Percentiles rank a stretch among this genome's conserved stretches.
Evolutionary conservation across 371 early-diverging fungal species (phyloP).

Genomic region (Choanephora cucurbitarum): DNA sequence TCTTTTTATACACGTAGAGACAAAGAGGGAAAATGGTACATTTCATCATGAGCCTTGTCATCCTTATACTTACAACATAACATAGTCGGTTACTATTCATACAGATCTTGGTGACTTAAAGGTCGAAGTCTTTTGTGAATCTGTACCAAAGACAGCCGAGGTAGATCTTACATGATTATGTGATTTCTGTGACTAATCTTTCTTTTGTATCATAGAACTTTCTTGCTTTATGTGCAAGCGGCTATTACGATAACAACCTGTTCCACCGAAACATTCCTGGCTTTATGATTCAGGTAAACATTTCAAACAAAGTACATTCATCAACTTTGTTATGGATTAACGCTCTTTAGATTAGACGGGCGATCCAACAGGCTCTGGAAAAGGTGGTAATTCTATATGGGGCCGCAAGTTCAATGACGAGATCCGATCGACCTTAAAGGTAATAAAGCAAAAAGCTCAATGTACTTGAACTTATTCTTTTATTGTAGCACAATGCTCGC

Average conservation of each 20-base stretch:
- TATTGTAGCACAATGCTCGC: slow-evolving; percentile 77
- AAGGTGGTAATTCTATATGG: slow-evolving; percentile 90
- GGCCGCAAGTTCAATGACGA: slow-evolving; percentile 88
- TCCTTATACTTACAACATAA: neutral
- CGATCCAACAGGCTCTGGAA: slow-evolving; percentile 88
- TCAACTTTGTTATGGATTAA: neutral
- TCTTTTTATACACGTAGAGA: no score
- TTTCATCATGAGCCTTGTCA: no score
- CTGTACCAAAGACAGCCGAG: slow-evolving; percentile 84
- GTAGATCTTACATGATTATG: slow-evolving; percentile 36
- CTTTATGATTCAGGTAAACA: slow-evolving; percentile 82
- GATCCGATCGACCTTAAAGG: slow-evolving; percentile 80
- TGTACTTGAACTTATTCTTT: slow-evolving; percentile 5
- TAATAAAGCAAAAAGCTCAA: slow-evolving; percentile 24
- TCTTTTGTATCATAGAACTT: slow-evolving; percentile 76
- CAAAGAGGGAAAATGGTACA: no score
- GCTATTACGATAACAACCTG: slow-evolving; percentile 86
- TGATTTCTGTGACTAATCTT: neutral
- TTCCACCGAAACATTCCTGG: slow-evolving; percentile 91
- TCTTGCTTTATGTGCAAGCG: slow-evolving; percentile 90
- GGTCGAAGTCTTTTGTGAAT: slow-evolving; percentile 80
- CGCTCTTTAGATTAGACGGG: slow-evolving; percentile 64
- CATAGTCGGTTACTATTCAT: slow-evolving; percentile 78
- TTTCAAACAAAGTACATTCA: neutral
- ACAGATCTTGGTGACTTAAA: slow-evolving; percentile 95